Evolutionary conservation across 2,329 filamentous ascomycete species (phyloP).

Genomic region (Fusarium dimerum): DNA sequence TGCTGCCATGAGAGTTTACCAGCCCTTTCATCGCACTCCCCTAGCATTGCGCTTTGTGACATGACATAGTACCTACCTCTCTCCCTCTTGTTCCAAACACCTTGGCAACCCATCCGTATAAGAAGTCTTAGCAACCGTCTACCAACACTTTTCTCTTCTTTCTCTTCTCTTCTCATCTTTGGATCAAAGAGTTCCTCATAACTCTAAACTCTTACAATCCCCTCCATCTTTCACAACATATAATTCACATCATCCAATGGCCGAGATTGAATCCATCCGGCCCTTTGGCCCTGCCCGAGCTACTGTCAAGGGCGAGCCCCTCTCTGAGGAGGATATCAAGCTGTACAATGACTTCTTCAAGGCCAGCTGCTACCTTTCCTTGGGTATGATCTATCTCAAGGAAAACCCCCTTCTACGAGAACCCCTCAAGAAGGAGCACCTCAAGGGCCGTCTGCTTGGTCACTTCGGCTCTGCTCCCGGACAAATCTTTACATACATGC

Average conservation of each 20-base stretch:
- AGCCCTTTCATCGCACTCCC: conserved; percentile 23
- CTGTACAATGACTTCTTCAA: conserved; percentile 74
- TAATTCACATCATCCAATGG: conserved; percentile 28
- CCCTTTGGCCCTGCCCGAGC: conserved; percentile 67
- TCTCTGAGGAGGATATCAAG: conserved; percentile 65
- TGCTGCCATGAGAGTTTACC: conserved; percentile 11
- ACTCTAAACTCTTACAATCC: conserved; percentile 9
- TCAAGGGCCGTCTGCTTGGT: conserved; percentile 73
- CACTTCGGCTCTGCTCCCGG: conserved; percentile 82
- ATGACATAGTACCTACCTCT: conserved; percentile 8
- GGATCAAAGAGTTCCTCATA: conserved; percentile 21
- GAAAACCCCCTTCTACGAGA: conserved; percentile 72
- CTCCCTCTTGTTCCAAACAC: conserved; percentile 11
- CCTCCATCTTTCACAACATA: conserved; percentile 9
- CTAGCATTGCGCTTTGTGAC: conserved; percentile 9
- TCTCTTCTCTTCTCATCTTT: conserved; percentile 25
- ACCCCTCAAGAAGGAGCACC: conserved; percentile 66
- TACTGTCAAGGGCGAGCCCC: conserved; percentile 61
- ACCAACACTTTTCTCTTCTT: conserved; percentile 4
- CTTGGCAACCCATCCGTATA: conserved; percentile 24
- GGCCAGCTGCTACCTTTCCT: conserved; percentile 71
- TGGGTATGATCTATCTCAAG: conserved; percentile 80
- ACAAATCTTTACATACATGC: conserved; percentile 79
- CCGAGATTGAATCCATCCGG: conserved; percentile 57
- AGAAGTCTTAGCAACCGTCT: conserved; percentile 20